phyloP scores from a whole-genome alignment of 2,329 filamentous ascomycete genomes.

The Diplodia mutila region DNA sequence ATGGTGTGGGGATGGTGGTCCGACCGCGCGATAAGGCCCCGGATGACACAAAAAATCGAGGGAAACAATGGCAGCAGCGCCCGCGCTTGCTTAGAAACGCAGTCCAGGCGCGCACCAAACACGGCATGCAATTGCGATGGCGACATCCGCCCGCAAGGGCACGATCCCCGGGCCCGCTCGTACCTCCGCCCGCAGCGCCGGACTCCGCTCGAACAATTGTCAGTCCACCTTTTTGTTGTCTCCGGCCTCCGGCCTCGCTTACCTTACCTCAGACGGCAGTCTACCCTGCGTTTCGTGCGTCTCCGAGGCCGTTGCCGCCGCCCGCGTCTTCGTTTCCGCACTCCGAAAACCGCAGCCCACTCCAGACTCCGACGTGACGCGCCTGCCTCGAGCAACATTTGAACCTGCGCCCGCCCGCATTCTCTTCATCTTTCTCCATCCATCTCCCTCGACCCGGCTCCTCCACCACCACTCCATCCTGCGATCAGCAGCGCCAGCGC shows the following conservation, averaged over 20 bases:
- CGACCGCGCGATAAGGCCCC: constrained; percentile 20
- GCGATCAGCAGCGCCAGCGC: background rate
- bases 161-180: background rate
- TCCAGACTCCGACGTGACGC: background rate
- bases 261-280: constrained; percentile 2
- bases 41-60: constrained; percentile 23
- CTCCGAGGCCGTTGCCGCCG: constrained; percentile 10
- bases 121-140: constrained; percentile 7
- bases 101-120: background rate
- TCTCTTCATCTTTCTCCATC: background rate
- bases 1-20: constrained; percentile 12
- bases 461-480: constrained; percentile 2
- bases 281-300: background rate
- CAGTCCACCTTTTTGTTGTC: constrained; percentile 18
- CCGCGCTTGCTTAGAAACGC: constrained; percentile 11
- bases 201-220: constrained; percentile 24
- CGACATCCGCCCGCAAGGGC: constrained; percentile 11
- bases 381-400: constrained; percentile 16
- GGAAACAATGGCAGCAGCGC: background rate
- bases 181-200: constrained; percentile 19
- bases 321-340: background rate
- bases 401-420: constrained; percentile 3
- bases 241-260: constrained; percentile 12
- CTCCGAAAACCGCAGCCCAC: constrained; percentile 16
- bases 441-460: background rate